Base-by-base conservation (phyloP, 306 rosid genomes). In the Cyclanthera cordifolia region DNA sequence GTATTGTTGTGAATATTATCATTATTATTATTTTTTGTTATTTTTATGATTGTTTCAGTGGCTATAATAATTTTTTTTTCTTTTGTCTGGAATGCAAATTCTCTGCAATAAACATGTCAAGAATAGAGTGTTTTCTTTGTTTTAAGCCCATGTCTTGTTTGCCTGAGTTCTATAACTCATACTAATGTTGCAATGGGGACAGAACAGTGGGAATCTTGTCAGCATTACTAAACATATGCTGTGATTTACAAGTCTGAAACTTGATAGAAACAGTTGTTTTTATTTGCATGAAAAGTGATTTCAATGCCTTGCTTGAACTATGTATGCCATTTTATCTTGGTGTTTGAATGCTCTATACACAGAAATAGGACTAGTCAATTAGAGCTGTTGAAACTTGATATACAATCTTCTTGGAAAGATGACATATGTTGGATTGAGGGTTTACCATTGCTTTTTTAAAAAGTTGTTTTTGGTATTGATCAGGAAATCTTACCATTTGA, bases 1-100 rank as follows among this genome's bases (percentile, higher is more conserved):
- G 54, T 66, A 66, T 66, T 66, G 65, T 30, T 58, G 71, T 66
- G 71, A 66, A 66, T 66, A 66, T 64, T 41, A 64, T 64, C 49
- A 37, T 61, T 37, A 5, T 61, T 25, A 37, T 61, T 61, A 17
- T 60, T 34, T 32, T 7, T 8, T 37, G 43, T 37, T 17, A 32
- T 59, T 20, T 8, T 53, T 10, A 21, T 21, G 12, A 61, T 61
- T 43, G 45, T 45, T 64, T 19, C 51, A 64, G 54, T 66, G 11
- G 70, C 53, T 25, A 47, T 25, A 66, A 66, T 45, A 25, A 66
- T 66, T 66, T 66, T 66, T 66, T 66, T 54, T 25, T 65, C 16
- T 45, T 63, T 64, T 64, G 52, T 64, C 71, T 47, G 37, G 14
- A 66, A 45, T 48, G 8, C 71, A 66, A 66, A 46, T 25, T 25